These are phyloP conservation scores for Medakamo hakoo DNA, from an alignment of 139 green algal genomes.

Conservation along the genomic window DNA sequence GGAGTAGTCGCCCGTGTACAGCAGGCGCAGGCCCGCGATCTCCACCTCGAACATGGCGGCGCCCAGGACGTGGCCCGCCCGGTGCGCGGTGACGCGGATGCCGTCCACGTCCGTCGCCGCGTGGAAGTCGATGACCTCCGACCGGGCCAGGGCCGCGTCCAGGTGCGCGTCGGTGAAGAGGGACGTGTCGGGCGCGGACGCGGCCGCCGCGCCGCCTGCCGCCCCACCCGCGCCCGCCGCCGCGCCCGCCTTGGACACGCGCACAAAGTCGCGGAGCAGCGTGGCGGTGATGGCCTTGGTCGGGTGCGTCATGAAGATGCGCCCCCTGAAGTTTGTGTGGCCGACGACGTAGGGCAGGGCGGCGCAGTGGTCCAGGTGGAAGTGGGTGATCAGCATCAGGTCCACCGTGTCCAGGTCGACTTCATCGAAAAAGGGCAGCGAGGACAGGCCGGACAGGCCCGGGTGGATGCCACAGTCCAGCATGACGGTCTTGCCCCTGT, in stretches of 20 bases:
- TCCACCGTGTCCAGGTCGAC: slow-evolving; percentile 69
- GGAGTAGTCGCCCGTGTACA: slow-evolving; percentile 94
- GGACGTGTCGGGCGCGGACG: no score
- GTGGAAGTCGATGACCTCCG: slow-evolving; percentile 95
- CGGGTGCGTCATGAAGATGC: slow-evolving; percentile 96
- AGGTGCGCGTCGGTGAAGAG: slow-evolving; percentile 78
- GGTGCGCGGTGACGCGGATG: slow-evolving; percentile 73
- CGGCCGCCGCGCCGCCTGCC: slow-evolving; percentile 16
- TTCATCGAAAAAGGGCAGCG: slow-evolving; percentile 82
- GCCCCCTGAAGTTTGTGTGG: slow-evolving; percentile 76
- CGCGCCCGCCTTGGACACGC: slow-evolving; percentile 30
- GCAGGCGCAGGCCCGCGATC: slow-evolving; percentile 67
- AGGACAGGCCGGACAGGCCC: slow-evolving; percentile 57
- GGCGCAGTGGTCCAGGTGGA: slow-evolving; percentile 95
- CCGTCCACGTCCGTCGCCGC: slow-evolving; percentile 71
- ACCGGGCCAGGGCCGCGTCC: slow-evolving; percentile 58
- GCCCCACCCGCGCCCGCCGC: slow-evolving; percentile 13
- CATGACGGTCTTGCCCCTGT: slow-evolving; percentile 72
- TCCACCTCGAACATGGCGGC: slow-evolving; percentile 99
- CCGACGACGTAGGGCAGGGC: slow-evolving; percentile 80
- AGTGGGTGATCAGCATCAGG: slow-evolving; percentile 92
- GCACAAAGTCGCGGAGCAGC: slow-evolving; percentile 78
- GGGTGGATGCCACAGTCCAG: slow-evolving; percentile 96
- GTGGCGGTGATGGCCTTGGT: slow-evolving; percentile 92
- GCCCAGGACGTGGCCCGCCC: slow-evolving; percentile 89